Evolutionary conservation across 2,329 filamentous ascomycete genomes (phyloP).

Genomic region (Phyllosticta capitalensis): DNA sequence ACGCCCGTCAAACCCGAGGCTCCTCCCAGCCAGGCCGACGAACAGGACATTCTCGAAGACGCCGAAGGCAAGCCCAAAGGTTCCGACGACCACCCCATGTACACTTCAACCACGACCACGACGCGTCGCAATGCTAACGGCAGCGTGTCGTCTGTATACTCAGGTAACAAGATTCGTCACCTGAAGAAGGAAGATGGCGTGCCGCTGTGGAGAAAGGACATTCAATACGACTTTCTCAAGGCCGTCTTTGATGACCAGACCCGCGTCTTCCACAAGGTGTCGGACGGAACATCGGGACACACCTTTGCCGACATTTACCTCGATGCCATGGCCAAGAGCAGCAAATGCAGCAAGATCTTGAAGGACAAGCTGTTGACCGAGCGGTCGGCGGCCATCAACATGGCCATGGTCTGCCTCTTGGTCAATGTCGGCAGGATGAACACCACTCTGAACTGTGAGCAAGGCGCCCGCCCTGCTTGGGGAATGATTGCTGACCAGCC

Average conservation of each 20-base stretch:
- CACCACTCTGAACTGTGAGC: conserved; percentile 88
- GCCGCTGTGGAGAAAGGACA: conserved; percentile 77
- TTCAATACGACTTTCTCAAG: conserved; percentile 78
- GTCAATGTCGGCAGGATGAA: conserved; percentile 99
- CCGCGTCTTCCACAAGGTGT: conserved; percentile 82
- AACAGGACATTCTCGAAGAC: conserved; percentile 22
- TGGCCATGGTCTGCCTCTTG: conserved; percentile 97
- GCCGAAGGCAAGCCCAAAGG: conserved; percentile 22
- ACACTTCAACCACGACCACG: conserved; percentile 41
- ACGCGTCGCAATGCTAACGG: conserved; percentile 55
- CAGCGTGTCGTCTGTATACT: conserved; percentile 57
- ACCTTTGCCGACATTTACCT: conserved; percentile 94
- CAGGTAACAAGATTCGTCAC: conserved; percentile 69
- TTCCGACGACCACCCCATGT: conserved; percentile 24
- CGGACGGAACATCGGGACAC: conserved; percentile 64
- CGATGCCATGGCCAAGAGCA: conserved; percentile 96
- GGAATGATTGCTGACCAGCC: conserved; percentile 15
- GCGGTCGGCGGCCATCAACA: conserved; percentile 83
- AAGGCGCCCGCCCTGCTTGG: conserved; percentile 7
- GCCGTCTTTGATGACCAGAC: conserved; percentile 68
- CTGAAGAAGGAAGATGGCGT: conserved; percentile 85
- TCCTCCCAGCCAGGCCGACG: conserved; percentile 22
- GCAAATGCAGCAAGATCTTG: conserved; percentile 97
- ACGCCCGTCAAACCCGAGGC: conserved; percentile 19
- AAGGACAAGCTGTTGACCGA: conserved; percentile 94